Base-by-base conservation (phyloP, 2,329 filamentous ascomycete genomes). In the Alternaria longipes region DNA sequence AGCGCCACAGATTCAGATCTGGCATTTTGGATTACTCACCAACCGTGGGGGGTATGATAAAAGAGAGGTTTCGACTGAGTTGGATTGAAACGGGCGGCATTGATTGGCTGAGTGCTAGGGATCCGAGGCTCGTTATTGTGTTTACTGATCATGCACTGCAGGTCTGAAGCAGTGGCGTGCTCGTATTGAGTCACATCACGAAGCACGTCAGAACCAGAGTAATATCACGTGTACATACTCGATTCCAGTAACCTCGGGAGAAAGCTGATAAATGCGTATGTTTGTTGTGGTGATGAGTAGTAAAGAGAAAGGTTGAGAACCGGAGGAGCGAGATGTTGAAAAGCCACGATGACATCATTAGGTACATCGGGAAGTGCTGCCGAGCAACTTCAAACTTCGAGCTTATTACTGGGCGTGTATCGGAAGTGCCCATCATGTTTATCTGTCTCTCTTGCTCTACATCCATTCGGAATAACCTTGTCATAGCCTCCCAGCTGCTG, bases 81-180 rank as follows among this genome's bases (percentile, higher is more conserved):
- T 47, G 8, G 5, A 16, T 16, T 14, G 22, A 12, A 22, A 6
- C n/a, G 38, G 22, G 26, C 22, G 3, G 32, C 34, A 5, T 20
- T 38, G 38, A 54, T 58, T 38, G 47, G 47, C 24, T 51, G 22
- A n/a, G 22, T n/a, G 9, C 3, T 4, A 11, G 41, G 18, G 28
- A 24, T 41, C 50, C 54, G 54, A 58, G 36, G 50, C 5, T 26
- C 28, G 16, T 12, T 36, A 5, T 46, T 16, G 30, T 46, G 56
- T 54, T 58, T 58, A 55, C 51, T 59, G 56, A 54, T 59, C 51
- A 55, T 32, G 14, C 9, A 49, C 8, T 40, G 38, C 45, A 16
- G 3, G 18, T 8, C 18, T 49, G 30, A 34, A 49, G 30, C 28
- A 20, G 45, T 49, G 28, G 45, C 28, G 30, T 49, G 18, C 28